A percentile compares a stretch with the other conserved stretches of the same genome.
Evolutionary conservation across 352 stramenopile species (phyloP).

Genomic region (Phytopythium boreale): DNA sequence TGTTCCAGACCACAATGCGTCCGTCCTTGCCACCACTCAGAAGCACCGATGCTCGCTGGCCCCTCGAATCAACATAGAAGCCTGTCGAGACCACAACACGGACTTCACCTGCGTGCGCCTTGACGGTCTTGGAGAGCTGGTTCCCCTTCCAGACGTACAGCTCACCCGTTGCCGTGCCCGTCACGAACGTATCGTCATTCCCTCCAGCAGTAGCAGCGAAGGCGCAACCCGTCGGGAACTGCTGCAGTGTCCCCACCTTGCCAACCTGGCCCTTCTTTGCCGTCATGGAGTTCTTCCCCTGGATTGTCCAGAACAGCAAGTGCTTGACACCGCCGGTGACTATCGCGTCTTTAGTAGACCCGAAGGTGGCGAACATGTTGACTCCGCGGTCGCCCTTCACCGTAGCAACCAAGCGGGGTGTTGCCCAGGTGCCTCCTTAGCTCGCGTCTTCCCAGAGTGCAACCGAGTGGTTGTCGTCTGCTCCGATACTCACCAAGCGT

Average conservation of each 20-base stretch:
- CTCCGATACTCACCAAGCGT: constrained; percentile 62
- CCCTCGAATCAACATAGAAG: constrained; percentile 9
- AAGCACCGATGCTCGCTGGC: constrained; percentile 16
- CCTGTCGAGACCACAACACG: constrained; percentile 29
- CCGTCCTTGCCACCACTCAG: constrained; percentile 74
- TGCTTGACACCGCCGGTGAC: constrained; percentile 69
- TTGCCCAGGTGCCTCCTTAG: constrained; percentile 58
- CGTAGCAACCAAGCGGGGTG: constrained; percentile 34
- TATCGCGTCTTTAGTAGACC: constrained; percentile 24
- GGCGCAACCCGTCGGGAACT: constrained; percentile 40
- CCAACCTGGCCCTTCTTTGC: constrained; percentile 58
- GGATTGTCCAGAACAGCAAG: constrained; percentile 61
- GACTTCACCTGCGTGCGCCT: constrained; percentile 60
- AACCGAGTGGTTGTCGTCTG: constrained; percentile 82
- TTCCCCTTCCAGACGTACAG: constrained; percentile 59
- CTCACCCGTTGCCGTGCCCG: constrained; percentile 44
- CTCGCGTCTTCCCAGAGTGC: constrained; percentile 73
- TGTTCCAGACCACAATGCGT: constrained; percentile 65
- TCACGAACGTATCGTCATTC: constrained; percentile 28
- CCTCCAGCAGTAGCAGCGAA: constrained; percentile 27
- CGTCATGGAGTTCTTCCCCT: constrained; percentile 45
- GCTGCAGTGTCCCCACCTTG: constrained; percentile 56
- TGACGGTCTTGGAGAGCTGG: constrained; percentile 45
- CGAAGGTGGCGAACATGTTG: constrained; percentile 57
- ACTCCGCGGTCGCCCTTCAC: constrained; percentile 53